Conservation (phyloP, 2,329 filamentous ascomycete genomes). For the Hortaea werneckii region DNA sequence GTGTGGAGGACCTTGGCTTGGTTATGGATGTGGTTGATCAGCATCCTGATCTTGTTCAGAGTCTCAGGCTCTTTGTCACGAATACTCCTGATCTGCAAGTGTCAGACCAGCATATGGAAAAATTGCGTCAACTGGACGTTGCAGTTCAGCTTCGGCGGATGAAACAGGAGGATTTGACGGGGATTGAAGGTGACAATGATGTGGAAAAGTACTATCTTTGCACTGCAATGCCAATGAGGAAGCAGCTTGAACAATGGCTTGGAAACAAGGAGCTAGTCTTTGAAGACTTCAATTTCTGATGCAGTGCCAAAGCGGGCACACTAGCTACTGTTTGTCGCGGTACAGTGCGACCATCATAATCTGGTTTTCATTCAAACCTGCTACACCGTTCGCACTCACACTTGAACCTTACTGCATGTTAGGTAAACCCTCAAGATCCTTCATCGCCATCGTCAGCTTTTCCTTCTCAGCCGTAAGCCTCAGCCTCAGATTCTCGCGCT, state of each 20-base stretch:
- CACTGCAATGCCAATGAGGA: constrained; percentile 42
- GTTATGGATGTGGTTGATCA: constrained; percentile 49
- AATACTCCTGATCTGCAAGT: constrained; percentile 3
- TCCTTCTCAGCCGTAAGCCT: constrained; percentile 18
- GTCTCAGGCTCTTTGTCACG: constrained; percentile 57
- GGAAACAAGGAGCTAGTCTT: constrained; percentile 36
- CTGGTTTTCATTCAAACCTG: too few species aligned
- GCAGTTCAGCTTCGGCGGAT: constrained; percentile 38
- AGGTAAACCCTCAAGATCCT: constrained; percentile 9
- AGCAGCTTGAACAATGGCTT: constrained; percentile 40
- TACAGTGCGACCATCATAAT: too few species aligned
- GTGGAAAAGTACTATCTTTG: constrained; percentile 50
- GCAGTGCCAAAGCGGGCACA: too few species aligned
- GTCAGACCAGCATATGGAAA: constrained; percentile 27
- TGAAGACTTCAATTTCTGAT: constrained; percentile 42
- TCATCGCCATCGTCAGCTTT: constrained; percentile 22
- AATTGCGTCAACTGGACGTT: constrained; percentile 28
- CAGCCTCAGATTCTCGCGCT: constrained; percentile 18
- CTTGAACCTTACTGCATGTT: too few species aligned
- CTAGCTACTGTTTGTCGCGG: too few species aligned
- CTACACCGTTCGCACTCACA: too few species aligned
- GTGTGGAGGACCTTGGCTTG: constrained; percentile 50
- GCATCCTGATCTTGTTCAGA: constrained; percentile 41
- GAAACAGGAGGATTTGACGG: constrained; percentile 34
- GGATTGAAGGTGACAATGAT: constrained; percentile 9